Percentiles rank a stretch among this genome's conserved stretches.
Evolutionary conservation across 257 asterid genomes (phyloP).

Genomic region (Solanum gracilifrons): DNA sequence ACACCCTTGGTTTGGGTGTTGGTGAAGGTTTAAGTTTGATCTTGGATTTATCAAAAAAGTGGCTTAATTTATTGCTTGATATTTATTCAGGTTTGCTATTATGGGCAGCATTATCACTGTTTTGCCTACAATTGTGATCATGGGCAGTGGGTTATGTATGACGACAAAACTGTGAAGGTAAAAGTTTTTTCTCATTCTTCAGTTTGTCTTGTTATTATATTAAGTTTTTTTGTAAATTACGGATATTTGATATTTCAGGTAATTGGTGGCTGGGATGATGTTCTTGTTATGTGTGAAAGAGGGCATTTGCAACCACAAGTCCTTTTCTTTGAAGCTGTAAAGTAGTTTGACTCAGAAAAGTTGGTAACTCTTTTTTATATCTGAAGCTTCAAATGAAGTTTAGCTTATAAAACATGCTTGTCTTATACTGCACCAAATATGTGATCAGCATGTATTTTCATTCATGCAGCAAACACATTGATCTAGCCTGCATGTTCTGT

Average conservation of each 20-base stretch:
- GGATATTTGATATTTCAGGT: slow-evolving; percentile 32
- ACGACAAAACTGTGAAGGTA: slow-evolving; percentile 94
- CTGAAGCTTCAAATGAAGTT: not conserved
- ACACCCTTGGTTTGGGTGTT: not conserved
- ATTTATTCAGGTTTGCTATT: slow-evolving; percentile 43
- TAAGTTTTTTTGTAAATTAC: not conserved
- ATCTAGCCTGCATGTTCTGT: slow-evolving; percentile 5
- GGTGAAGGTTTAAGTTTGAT: not conserved
- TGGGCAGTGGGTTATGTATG: slow-evolving; percentile 87
- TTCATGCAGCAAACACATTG: slow-evolving; percentile 10
- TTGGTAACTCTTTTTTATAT: slow-evolving; percentile 9
- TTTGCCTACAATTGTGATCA: slow-evolving; percentile 70
- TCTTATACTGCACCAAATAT: not conserved
- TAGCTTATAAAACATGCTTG: not conserved
- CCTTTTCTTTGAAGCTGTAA: slow-evolving; percentile 75
- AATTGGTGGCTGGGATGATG: slow-evolving; percentile 83
- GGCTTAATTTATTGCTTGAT: not conserved
- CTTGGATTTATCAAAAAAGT: not conserved
- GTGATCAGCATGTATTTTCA: slow-evolving; percentile 7
- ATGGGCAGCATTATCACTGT: slow-evolving; percentile 96
- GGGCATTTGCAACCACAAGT: slow-evolving; percentile 98
- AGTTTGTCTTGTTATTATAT: not conserved
- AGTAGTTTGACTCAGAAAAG: slow-evolving; percentile 19
- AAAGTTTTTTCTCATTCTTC: not conserved
- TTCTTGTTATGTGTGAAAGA: slow-evolving; percentile 67